A percentile compares a stretch with the other conserved stretches of the same genome.
phyloP scores from a whole-genome alignment of 1,139 yeast species.

The Dujonia santamariae region DNA sequence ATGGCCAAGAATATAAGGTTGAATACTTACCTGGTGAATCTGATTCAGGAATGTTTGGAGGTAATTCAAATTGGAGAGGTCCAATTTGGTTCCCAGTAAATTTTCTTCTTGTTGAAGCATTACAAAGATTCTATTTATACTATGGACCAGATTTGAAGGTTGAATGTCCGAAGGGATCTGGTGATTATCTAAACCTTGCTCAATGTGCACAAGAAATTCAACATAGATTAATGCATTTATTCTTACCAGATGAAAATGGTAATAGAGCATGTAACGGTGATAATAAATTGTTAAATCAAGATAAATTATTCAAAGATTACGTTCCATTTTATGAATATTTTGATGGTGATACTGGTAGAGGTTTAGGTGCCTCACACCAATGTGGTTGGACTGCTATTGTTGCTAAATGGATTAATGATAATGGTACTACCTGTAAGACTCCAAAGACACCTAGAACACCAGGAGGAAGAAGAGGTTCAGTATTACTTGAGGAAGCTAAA shows the following conservation, averaged over 20 bases:
- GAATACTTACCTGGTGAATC: constrained; percentile 91
- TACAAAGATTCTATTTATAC: constrained; percentile 85
- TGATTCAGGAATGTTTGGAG: constrained; percentile 94
- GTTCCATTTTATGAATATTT: constrained; percentile 86
- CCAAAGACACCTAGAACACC: constrained; percentile 54
- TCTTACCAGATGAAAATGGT: constrained; percentile 69
- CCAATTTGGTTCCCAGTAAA: constrained; percentile 99
- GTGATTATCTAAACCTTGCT: constrained; percentile 76
- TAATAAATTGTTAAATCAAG: constrained; percentile 58
- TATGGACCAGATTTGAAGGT: constrained; percentile 85
- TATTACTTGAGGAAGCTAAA: constrained; percentile 18
- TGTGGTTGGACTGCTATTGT: constrained; percentile 97
- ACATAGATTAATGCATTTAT: constrained; percentile 79
- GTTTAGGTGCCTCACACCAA: constrained; percentile 93
- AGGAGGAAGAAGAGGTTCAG: constrained; percentile 25
- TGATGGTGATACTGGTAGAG: constrained; percentile 95
- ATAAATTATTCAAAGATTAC: constrained; percentile 72
- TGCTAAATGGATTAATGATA: constrained; percentile 91
- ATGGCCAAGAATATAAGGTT: constrained; percentile 72
- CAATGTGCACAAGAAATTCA: constrained; percentile 92
- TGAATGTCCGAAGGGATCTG: constrained; percentile 90
- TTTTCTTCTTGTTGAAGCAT: constrained; percentile 81
- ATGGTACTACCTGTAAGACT: constrained; percentile 65
- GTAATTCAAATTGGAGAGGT: constrained; percentile 97
- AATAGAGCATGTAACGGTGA: constrained; percentile 82